Percentiles rank a stretch among this genome's conserved stretches.
These are phyloP conservation scores for Fragaria iinumae DNA, from an alignment of 306 rosid species.

Conservation along the genomic window DNA sequence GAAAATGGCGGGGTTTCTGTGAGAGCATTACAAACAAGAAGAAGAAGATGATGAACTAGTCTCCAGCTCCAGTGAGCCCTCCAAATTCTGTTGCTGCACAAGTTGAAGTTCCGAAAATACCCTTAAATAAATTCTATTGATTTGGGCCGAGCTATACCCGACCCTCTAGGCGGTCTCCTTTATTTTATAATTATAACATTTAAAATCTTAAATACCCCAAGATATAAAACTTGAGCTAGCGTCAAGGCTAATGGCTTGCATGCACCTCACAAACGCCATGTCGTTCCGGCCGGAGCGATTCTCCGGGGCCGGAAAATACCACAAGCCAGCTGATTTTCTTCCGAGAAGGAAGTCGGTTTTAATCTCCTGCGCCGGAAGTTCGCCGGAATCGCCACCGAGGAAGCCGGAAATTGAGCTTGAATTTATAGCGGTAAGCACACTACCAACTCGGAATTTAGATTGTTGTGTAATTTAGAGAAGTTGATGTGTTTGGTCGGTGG, in stretches of 20 bases:
- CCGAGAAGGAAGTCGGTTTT: constrained; percentile 31
- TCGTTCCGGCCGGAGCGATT: constrained; percentile 30
- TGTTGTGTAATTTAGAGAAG: not conserved
- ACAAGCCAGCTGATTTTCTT: not conserved
- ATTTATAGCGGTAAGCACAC: constrained; percentile 59
- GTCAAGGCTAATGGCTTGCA: constrained; percentile 40
- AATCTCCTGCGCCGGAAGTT: constrained; percentile 31
- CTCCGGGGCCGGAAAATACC: constrained; percentile 17
- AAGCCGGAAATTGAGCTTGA: constrained; percentile 66
- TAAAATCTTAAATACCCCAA: no score
- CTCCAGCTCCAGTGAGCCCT: not conserved
- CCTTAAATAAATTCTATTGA: no score
- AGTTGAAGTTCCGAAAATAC: no score
- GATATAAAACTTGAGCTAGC: no score
- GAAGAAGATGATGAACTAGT: not conserved
- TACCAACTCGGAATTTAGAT: not conserved
- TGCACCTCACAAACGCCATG: constrained; percentile 37
- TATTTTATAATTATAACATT: no score
- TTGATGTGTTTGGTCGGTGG: not conserved
- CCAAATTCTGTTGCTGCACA: not conserved
- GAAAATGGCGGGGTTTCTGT: constrained; percentile 21
- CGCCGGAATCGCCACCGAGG: constrained; percentile 30
- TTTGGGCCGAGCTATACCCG: no score
- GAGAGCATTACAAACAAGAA: constrained; percentile 6
- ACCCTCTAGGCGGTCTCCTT: no score